Percentiles rank a stretch among this genome's conserved stretches.
Conservation (phyloP, 352 stramenopile species). For the Pythium rhizo-oryzae region DNA sequence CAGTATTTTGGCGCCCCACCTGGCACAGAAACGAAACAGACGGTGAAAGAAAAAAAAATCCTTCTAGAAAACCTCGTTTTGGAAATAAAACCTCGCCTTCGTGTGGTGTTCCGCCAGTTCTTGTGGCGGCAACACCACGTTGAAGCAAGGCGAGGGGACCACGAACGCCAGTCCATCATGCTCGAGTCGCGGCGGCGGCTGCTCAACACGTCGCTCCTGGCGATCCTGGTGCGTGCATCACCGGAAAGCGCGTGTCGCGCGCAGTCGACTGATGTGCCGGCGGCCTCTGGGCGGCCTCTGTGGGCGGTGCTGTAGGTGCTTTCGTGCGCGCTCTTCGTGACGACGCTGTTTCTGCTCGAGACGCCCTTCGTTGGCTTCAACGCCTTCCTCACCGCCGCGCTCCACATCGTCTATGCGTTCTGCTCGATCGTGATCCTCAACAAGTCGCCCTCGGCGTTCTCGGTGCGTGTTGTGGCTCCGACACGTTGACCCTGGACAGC, state of each 20-base stretch:
- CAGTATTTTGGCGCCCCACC: not conserved
- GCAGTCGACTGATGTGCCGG: not conserved
- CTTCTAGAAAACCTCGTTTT: constrained; percentile 1
- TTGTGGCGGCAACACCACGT: constrained; percentile 28
- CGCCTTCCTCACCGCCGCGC: constrained; percentile 55
- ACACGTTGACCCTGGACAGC: no score
- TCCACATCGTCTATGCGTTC: constrained; percentile 77
- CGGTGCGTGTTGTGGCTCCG: constrained; percentile 35
- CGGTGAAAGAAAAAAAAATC: not conserved
- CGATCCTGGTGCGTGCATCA: constrained; percentile 57
- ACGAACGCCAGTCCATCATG: constrained; percentile 33
- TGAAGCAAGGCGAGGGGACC: constrained; percentile 8
- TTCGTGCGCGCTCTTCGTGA: constrained; percentile 57
- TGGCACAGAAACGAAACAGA: constrained; percentile 18
- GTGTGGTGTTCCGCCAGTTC: constrained; percentile 18
- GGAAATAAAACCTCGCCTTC: constrained; percentile 1
- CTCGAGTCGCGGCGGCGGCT: constrained; percentile 65
- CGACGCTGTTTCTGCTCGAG: constrained; percentile 73
- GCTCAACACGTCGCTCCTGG: constrained; percentile 68
- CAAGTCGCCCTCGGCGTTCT: constrained; percentile 81
- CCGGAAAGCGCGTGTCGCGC: not conserved
- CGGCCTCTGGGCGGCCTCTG: not conserved
- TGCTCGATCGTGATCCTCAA: constrained; percentile 77
- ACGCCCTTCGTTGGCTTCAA: constrained; percentile 74
- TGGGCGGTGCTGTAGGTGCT: constrained; percentile 40